Base-by-base conservation (phyloP, 192 early-diverging fungal genomes). In the Cetraspora pellucida region DNA sequence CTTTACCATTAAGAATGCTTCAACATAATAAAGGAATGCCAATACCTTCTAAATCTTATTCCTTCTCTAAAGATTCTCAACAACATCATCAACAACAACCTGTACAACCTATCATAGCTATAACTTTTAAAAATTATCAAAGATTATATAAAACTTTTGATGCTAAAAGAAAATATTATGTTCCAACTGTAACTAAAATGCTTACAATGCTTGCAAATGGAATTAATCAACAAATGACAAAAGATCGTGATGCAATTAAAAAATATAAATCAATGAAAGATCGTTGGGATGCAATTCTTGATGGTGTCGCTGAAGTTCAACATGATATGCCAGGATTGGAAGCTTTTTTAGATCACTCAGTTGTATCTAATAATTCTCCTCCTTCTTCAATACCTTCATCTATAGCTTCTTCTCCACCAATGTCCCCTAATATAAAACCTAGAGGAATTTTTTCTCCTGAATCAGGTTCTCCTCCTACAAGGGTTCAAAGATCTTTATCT, bases 91-190 rank as follows among this genome's bases (percentile, higher is more conserved):
- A 78, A 75, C 63, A 77, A 80, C 14, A 78, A 72, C 16, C 8
- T n/a, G 64, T 78, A 50, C 80, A 80, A 23, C 83, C 80, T 9
- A 73, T 76, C 47, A 77, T 81, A 11, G 74, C 81, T 8, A 75
- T 84, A 21, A 85, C 84, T 25, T 74, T 72, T 2, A 84, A 82
- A 13, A 83, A 86, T 55, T 82, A 85, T 30, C 83, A 84, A 55
- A 81, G 79, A 37, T 80, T 85, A 58, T 85, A 83, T 72, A 87
- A 89, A 77, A 82, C 78, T 1, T 89, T 89, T 52, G 88, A 89
- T 61, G 82, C 82, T 37, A 87, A 86, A 79, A 81, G 85, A 63
- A 87, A 87, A 75, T 86, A 87, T 77, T 89, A 85, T 57, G 77
- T 84, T 25, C 86, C 86, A 10, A 80, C 85, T 8, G 83, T 89